Base-by-base conservation (phyloP, 805 yeast species). In the Tanozyma kutaoensis region DNA sequence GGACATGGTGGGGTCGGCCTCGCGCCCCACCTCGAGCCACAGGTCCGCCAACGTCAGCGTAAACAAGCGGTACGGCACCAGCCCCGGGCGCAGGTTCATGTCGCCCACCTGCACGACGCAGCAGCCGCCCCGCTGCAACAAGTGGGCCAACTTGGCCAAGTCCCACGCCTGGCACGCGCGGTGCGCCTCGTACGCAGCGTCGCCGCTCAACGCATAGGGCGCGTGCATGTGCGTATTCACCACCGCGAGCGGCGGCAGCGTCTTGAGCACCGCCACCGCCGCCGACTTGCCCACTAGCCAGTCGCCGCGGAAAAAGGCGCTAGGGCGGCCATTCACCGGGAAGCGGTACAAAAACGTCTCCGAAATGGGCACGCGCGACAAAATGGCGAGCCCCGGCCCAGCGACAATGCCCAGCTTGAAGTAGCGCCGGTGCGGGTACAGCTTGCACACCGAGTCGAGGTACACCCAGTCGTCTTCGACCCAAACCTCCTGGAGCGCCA, bases 141-240 rank as follows among this genome's bases (percentile, higher is more conserved):
- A 50, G 12, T 62, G 62, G 1, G 79, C 72, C 20, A 85, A 33
- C 27, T 71, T 67, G 19, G 91, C 66, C 47, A 91, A 69, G 47
- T 86, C 95, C 97, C 97, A 91, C 1, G 97, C 96, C 51, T 91
- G 98, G 31, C 91, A 70, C 0, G 95, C 75, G 26, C 98, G 60
- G 45, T 91, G 97, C 39, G 95, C 80, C 3, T 74, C 60, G 45
- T 91, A 91, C 3, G 86, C 78, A 2, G 93, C 93, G 49, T 85
- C 95, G 2, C 97, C 97, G 17, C 17, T 15, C 17, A 15, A 5
- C 1, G 91, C 66, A 45, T 91, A 91, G 0, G 98, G 98, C 1
- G 98, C 98, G 50, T 91, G 98, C 91, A 91, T 77, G 48, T 91
- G 98, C 12, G 94, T 76, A 45, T 86, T 88, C 43, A 91, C 55